Percentiles rank a stretch among this genome's conserved stretches.
These are phyloP conservation scores for Gracilaria gracilis DNA, from an alignment of 23 red algal genomes.

Conservation along the genomic window DNA sequence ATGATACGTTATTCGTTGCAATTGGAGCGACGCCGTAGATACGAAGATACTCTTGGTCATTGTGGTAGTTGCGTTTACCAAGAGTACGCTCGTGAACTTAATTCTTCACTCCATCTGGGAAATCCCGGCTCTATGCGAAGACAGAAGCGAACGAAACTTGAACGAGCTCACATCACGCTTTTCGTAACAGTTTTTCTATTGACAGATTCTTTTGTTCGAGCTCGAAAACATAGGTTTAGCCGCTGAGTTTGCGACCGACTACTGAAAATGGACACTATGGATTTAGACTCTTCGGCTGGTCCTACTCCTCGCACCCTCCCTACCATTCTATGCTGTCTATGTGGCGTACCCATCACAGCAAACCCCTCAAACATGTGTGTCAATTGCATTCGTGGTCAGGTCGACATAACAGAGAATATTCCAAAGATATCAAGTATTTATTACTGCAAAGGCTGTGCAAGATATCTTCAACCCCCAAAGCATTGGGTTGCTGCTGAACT, in stretches of 20 bases:
- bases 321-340: slow-evolving; percentile 89
- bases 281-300: slow-evolving; percentile 13
- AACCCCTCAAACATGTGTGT: slow-evolving; percentile 98
- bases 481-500: slow-evolving; percentile 91
- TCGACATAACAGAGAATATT: slow-evolving; percentile 94
- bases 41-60: too few species aligned
- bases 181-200: not conserved
- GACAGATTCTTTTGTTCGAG: not conserved
- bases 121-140: too few species aligned
- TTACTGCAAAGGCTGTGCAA: slow-evolving; percentile 92
- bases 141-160: too few species aligned
- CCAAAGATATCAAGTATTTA: slow-evolving; percentile 88
- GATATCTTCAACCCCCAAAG: slow-evolving; percentile 89
- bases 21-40: too few species aligned
- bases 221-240: not conserved
- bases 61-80: too few species aligned
- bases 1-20: too few species aligned
- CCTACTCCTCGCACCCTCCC: slow-evolving; percentile 31
- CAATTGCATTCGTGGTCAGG: slow-evolving; percentile 79
- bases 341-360: slow-evolving; percentile 85
- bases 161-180: too few species aligned
- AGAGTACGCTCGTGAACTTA: too few species aligned
- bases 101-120: too few species aligned
- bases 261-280: slow-evolving; percentile 60
- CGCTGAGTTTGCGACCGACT: not conserved